A percentile compares a stretch with the other conserved stretches of the same genome.
These are phyloP conservation scores for Fraxinus ornus DNA, from an alignment of 305 asterid genomes.

Conservation along the genomic window DNA sequence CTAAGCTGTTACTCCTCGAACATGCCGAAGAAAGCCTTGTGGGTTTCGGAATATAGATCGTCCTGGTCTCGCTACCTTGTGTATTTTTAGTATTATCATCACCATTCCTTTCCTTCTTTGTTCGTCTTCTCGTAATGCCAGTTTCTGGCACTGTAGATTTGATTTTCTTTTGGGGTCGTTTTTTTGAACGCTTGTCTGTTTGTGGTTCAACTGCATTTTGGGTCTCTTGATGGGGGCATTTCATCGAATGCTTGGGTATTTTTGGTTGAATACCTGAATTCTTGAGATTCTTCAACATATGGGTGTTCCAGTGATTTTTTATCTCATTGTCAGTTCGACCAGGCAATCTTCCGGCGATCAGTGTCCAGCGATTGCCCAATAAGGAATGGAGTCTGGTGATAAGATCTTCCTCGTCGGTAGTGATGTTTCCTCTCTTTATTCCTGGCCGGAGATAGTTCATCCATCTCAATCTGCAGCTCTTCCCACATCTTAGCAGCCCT, in stretches of 20 bases:
- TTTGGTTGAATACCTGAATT: conserved; percentile 1
- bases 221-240: not conserved
- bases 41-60: not conserved
- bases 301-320: conserved; percentile 26
- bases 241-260: not conserved
- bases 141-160: not conserved
- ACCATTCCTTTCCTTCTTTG: not conserved
- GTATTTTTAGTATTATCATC: not conserved
- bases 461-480: no score
- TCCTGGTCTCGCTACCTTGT: not conserved
- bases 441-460: no score
- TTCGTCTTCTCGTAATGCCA: no score
- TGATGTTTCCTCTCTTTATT: no score
- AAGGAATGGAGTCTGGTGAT: conserved; percentile 26
- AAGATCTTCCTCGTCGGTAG: conserved; percentile 10
- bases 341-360: conserved; percentile 29
- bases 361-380: conserved; percentile 31
- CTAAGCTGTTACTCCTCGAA: not conserved
- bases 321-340: conserved; percentile 38
- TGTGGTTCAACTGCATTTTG: not conserved
- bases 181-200: not conserved
- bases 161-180: not conserved
- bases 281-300: conserved; percentile 17
- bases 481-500: conserved; percentile 22
- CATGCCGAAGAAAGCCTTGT: not conserved